Percentiles rank a stretch among this genome's conserved stretches.
These are phyloP conservation scores for Sarcocystis neurona DNA, from an alignment of 169 alveolate genomes.

Conservation along the genomic window DNA sequence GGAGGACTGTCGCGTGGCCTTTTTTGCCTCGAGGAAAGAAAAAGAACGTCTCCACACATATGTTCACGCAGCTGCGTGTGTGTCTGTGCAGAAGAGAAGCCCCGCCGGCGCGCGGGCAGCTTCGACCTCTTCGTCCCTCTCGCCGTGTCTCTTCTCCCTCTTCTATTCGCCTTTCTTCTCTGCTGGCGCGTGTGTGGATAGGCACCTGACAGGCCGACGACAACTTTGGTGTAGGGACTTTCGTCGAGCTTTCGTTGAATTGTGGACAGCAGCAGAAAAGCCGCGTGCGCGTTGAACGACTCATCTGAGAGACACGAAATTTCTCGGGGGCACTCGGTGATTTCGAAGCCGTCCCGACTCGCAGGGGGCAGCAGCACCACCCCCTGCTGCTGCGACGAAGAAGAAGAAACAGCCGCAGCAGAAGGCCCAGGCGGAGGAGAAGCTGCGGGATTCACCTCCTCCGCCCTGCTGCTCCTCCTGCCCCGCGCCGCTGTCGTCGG, in stretches of 20 bases:
- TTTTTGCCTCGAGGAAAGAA: neutral
- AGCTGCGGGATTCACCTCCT: too few relatives aligned
- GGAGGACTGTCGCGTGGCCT: too few relatives aligned
- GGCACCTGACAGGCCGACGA: slow-evolving; percentile 16
- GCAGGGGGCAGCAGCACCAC: too few relatives aligned
- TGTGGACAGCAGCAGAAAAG: neutral
- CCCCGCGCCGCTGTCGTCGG: too few relatives aligned
- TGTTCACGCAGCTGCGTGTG: neutral
- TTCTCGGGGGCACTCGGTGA: slow-evolving; percentile 14
- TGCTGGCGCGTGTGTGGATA: neutral
- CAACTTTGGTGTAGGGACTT: slow-evolving; percentile 14
- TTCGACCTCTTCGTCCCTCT: neutral
- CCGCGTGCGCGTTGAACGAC: slow-evolving; percentile 6
- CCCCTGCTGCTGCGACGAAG: too few relatives aligned
- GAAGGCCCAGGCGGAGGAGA: too few relatives aligned
- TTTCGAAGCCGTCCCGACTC: neutral
- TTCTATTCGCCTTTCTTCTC: neutral
- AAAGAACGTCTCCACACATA: neutral
- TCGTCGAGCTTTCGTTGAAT: slow-evolving; percentile 3
- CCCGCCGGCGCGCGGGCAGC: neutral
- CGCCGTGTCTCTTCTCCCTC: neutral
- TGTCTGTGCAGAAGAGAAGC: neutral
- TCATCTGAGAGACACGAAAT: slow-evolving; percentile 8
- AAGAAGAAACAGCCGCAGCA: too few relatives aligned
- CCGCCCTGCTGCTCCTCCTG: too few relatives aligned